Percentiles rank a stretch among this genome's conserved stretches.
phyloP scores from a whole-genome alignment of 2,329 filamentous ascomycete species.

The Paecilomyces niveus region DNA sequence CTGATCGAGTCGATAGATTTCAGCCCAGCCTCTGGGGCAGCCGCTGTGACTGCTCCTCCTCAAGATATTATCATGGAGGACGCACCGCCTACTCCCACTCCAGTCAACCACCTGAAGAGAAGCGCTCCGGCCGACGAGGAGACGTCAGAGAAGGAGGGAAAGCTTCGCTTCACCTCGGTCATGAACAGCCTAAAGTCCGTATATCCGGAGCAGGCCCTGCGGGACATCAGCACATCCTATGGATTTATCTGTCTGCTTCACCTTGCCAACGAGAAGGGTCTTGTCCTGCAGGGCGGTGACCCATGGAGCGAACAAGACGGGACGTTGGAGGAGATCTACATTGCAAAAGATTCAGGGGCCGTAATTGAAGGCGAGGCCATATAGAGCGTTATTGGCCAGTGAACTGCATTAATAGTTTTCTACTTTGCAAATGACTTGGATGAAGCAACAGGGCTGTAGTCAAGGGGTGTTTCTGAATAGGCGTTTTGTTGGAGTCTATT shows the following conservation, averaged over 20 bases:
- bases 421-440: neutral
- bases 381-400: neutral
- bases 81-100: constrained; percentile 17
- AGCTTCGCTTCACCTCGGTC: constrained; percentile 79
- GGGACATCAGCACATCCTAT: constrained; percentile 86
- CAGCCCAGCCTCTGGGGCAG: constrained; percentile 19
- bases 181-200: constrained; percentile 84
- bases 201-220: constrained; percentile 78
- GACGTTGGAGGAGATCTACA: constrained; percentile 39
- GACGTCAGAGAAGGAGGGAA: constrained; percentile 39
- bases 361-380: constrained; percentile 27
- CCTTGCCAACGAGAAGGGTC: constrained; percentile 85
- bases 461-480: neutral
- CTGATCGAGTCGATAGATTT: constrained; percentile 31
- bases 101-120: constrained; percentile 23
- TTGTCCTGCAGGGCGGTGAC: constrained; percentile 63
- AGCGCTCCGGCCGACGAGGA: constrained; percentile 23
- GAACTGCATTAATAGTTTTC: neutral
- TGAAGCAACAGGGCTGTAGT: neutral
- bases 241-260: constrained; percentile 88
- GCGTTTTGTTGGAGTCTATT: neutral
- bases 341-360: constrained; percentile 32
- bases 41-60: constrained; percentile 13
- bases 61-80: constrained; percentile 7
- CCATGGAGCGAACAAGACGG: constrained; percentile 22